Base-by-base conservation (phyloP, 768 basidiomycete species). In the Pulveroboletus ravenelii region DNA sequence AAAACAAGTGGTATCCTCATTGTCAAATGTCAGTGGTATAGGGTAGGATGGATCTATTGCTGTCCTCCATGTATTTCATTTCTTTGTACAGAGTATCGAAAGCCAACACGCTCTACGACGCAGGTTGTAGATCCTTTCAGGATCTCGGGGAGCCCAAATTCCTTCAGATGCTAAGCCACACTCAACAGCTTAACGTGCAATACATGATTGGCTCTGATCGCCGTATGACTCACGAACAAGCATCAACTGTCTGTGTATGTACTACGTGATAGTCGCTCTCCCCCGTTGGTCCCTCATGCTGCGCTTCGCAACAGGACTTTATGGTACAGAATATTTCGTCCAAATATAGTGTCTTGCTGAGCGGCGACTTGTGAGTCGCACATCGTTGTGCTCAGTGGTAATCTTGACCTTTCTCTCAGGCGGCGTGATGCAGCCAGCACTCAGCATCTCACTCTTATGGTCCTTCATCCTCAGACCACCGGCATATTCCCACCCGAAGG, bases 341-440 rank as follows among this genome's bases (percentile, higher is more conserved):
- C 17, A 75, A 73, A 40, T 80, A 75, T 54, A 78, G 81, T 50
- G 54, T 79, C 15, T 58, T 74, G 29, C 58, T 81, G n/a, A 72
- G 72, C 0, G 84, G 82, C 10, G 72, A 72, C 65, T 80, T 83
- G 84, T 86, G 60, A 62, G 84, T 66, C 5, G 18, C n/a, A 10
- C n/a, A n/a, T 50, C 7, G n/a, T 18, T 35, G 25, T 15, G 27
- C 18, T 40, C 17, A 10, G 25, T 15, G 2, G 2, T 6, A n/a
- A 36, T 34, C 15, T 32, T 55, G 8, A 52, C 31, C n/a, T 30
- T 29, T 48, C n/a, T 41, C 35, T 42, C 34, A 63, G 84, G 55
- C 80, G 84, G 15, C 78, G 84, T 35, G 75, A 74, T 23, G 20
- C 23, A 45, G 23, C 35, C 43, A 57, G 30, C 14, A 52, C 65